Evolutionary conservation across 2,329 filamentous ascomycete species (phyloP), one percentile per base, ranked within the genome.

Genomic region (Curvularia verruculosa): DNA sequence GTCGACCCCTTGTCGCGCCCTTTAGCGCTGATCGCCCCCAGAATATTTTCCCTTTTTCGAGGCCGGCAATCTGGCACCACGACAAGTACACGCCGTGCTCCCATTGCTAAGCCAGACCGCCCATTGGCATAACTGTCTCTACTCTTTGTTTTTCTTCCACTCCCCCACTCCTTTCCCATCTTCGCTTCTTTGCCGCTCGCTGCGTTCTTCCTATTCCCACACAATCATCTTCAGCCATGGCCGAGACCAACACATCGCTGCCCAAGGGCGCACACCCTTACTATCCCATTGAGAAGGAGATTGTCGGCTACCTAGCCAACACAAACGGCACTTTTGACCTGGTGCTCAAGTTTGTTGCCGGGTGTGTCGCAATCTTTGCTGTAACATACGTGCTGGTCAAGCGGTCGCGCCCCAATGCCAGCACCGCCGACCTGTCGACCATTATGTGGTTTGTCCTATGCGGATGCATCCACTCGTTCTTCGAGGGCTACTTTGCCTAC

Each of bases 401-500:
- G 63, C 77, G 76, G 56, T 68, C 81, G 39, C 80, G 85, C 18
- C 85, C 86, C 1, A 79, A 75, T 9, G 70, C 91, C 50, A 78
- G 80, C 31, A 75, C 66, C 7, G 73, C 72, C 24, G 89, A 92
- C 63, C 80, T 86, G 44, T 65, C 83, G 12, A 84, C 84, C 4
- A 84, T 89, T 21, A 76, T 91, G 76, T 94, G 91, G 91, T 93
- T 93, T 74, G 83, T 88, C 21, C 80, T 94, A 13, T 90, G 89
- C 65, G 87, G 86, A 2, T 86, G 83, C 64, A 81, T 96, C 36
- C 92, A 96, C 77, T 82, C 89, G 53, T 87, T 89, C 70, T 96
- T 96, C 74, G 92, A 96, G 79, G 90, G 88, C 36, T 96, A 96
- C 76, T 96, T 92, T 72, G 83, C 92, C 60, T 75, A 85, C 61